A percentile compares a stretch with the other conserved stretches of the same genome.
phyloP scores from a whole-genome alignment of 2,329 filamentous ascomycete genomes.

The Clathrospora elynae region DNA sequence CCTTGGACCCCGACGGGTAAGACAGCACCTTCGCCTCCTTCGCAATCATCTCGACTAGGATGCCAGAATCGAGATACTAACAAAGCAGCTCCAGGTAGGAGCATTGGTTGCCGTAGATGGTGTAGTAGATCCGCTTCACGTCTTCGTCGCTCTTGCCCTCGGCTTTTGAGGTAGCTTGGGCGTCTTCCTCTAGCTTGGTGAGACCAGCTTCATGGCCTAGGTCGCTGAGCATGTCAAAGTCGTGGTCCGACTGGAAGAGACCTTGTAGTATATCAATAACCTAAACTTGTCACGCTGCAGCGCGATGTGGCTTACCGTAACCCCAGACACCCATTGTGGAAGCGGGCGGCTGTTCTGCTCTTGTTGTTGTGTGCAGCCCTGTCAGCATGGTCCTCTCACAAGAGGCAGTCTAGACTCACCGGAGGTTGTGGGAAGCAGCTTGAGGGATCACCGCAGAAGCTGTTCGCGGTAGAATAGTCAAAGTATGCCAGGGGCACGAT shows the following conservation, averaged over 20 bases:
- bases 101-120: conserved; percentile 10
- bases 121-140: conserved; percentile 11
- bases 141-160: conserved; percentile 15
- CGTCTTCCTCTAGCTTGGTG: conserved; percentile 15
- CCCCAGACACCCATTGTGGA: conserved; percentile 27
- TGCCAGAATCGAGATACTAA: conserved; percentile 24
- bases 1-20: conserved; percentile 4
- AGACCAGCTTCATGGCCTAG: conserved; percentile 19
- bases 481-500: not conserved
- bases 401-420: not conserved
- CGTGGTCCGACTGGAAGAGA: conserved; percentile 31
- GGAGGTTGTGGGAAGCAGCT: no score
- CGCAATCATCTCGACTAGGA: conserved; percentile 18
- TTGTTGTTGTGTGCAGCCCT: not conserved
- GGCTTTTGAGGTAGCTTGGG: conserved; percentile 16
- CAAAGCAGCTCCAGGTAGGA: conserved; percentile 23
- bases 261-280: conserved; percentile 4
- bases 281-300: not conserved
- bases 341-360: not conserved
- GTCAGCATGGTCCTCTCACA: not conserved
- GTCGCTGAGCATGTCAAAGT: conserved; percentile 24
- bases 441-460: not conserved
- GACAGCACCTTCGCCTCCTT: conserved; percentile 20
- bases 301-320: conserved; percentile 6
- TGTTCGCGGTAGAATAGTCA: not conserved